phyloP scores from a whole-genome alignment of 2,329 filamentous ascomycete species.

The Coniella vitis region DNA sequence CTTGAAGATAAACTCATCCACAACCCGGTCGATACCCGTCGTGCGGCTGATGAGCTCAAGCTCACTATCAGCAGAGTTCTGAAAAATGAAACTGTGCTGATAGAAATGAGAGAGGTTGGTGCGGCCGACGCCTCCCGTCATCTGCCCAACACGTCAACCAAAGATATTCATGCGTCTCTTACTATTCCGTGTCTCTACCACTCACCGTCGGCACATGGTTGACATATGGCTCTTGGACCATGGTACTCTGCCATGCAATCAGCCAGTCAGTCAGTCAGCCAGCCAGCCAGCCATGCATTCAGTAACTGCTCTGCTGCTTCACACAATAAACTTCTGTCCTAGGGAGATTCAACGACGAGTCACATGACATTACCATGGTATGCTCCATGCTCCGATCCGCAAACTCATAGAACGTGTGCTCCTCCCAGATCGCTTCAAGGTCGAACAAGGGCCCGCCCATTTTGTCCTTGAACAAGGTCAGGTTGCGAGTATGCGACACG shows the following conservation, averaged over 20 bases:
- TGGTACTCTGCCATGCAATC: slow-evolving; percentile 31
- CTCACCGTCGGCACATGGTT: slow-evolving; percentile 66
- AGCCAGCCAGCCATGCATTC: no score
- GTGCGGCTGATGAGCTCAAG: slow-evolving; percentile 67
- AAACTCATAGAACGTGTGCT: slow-evolving; percentile 69
- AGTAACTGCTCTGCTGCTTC: no score
- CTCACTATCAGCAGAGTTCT: slow-evolving; percentile 59
- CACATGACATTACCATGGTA: slow-evolving; percentile 47
- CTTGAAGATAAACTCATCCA: slow-evolving; percentile 63
- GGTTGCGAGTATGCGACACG: slow-evolving; percentile 58
- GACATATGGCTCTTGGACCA: slow-evolving; percentile 40
- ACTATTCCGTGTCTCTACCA: neutral
- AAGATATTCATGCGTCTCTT: no score
- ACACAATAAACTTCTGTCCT: no score
- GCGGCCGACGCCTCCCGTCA: slow-evolving; percentile 65
- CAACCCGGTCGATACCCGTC: slow-evolving; percentile 62
- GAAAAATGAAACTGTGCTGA: slow-evolving; percentile 66
- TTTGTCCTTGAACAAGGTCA: slow-evolving; percentile 58
- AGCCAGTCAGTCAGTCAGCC: no score
- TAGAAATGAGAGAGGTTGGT: slow-evolving; percentile 60
- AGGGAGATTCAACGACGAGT: neutral
- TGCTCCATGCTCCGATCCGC: slow-evolving; percentile 58
- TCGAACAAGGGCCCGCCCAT: slow-evolving; percentile 63
- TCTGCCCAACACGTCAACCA: slow-evolving; percentile 22
- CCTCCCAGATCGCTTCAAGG: slow-evolving; percentile 71